A percentile compares a stretch with the other conserved stretches of the same genome.
Evolutionary conservation across 805 yeast species (phyloP).

Genomic region (Wickerhamiella kurtzmanii): DNA sequence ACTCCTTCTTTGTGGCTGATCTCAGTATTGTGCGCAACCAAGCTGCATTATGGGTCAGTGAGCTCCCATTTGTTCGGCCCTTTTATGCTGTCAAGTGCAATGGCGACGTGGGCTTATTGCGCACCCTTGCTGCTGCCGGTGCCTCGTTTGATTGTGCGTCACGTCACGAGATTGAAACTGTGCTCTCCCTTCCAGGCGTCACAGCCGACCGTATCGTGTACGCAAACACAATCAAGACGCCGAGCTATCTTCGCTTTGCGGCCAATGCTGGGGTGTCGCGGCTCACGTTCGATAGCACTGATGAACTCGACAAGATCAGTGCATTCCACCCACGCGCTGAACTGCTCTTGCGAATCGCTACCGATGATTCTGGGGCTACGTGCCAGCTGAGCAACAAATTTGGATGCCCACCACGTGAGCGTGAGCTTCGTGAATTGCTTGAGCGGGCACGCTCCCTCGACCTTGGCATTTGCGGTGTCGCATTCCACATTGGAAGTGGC

Average conservation of each 20-base stretch:
- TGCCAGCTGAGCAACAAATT: conserved; percentile 80
- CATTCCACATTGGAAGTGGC: conserved; percentile 94
- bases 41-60: conserved; percentile 44
- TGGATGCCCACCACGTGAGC: conserved; percentile 54
- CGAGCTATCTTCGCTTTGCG: conserved; percentile 67
- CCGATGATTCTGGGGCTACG: conserved; percentile 79
- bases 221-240: conserved; percentile 91
- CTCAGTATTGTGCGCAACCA: conserved; percentile 56
- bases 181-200: conserved; percentile 47
- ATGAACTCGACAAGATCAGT: conserved; percentile 65
- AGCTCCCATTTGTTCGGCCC: conserved; percentile 69
- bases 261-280: conserved; percentile 38
- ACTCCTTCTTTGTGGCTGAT: conserved; percentile 81
- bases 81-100: conserved; percentile 93
- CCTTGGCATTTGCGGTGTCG: conserved; percentile 66
- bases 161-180: conserved; percentile 59
- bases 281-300: conserved; percentile 82
- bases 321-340: conserved; percentile 55
- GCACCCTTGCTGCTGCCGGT: conserved; percentile 45
- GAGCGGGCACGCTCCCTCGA: conserved; percentile 46
- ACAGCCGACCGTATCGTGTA: conserved; percentile 50
- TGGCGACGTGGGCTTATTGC: conserved; percentile 49
- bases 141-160: conserved; percentile 90
- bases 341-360: conserved; percentile 65
- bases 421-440: conserved; percentile 31